Evolutionary conservation across 225 moss, liverwort and hornwort species (phyloP).

Genomic region (Antitrichia curtipendula): DNA sequence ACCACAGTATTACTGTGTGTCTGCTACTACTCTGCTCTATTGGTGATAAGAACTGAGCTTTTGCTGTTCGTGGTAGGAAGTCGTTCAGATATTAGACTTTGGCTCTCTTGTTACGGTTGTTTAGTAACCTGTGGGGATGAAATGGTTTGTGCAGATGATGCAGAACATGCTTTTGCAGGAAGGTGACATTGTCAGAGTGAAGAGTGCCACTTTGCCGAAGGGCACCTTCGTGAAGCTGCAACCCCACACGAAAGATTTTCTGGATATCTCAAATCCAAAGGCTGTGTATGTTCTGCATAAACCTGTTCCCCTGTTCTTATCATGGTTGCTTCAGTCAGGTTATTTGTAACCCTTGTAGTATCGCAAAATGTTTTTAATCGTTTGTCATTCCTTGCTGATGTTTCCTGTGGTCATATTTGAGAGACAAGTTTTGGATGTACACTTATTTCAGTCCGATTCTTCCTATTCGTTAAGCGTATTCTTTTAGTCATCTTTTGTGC

Average conservation of each 20-base stretch:
- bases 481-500: background rate
- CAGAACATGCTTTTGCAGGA: constrained; percentile 97
- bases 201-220: constrained; percentile 95
- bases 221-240: constrained; percentile 98
- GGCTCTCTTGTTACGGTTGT: background rate
- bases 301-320: background rate
- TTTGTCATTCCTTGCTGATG: background rate
- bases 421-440: background rate
- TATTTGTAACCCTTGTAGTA: background rate
- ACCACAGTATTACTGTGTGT: background rate
- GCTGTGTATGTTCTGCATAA: constrained; percentile 86
- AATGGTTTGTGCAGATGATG: constrained; percentile 75
- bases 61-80: background rate
- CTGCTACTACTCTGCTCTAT: background rate
- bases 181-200: constrained; percentile 93
- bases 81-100: background rate
- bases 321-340: background rate
- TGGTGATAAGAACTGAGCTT: background rate
- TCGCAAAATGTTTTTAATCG: background rate
- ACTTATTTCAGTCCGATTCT: background rate
- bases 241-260: constrained; percentile 97
- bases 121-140: background rate
- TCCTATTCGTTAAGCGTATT: background rate
- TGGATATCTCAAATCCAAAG: constrained; percentile 98
- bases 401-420: background rate